Percentiles rank a stretch among this genome's conserved stretches.
Evolutionary conservation across 352 stramenopile species (phyloP).

Genomic region (Pythium apleroticum): DNA sequence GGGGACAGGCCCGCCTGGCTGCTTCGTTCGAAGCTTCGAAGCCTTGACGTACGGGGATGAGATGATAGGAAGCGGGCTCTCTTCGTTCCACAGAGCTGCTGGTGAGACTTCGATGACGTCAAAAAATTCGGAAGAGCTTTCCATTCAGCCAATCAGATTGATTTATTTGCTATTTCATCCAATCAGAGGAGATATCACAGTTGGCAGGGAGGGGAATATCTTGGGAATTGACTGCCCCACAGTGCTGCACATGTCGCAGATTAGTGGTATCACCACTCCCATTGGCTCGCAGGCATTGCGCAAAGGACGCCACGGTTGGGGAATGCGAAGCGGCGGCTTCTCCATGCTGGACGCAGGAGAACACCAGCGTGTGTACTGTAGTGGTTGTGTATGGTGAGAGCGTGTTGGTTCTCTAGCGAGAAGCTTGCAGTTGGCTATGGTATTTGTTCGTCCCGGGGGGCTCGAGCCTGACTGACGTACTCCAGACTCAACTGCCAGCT

Average conservation of each 20-base stretch:
- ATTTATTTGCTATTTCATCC: neutral
- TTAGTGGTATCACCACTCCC: neutral
- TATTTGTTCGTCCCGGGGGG: neutral
- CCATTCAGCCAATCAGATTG: conserved; percentile 20
- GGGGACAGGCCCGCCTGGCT: neutral
- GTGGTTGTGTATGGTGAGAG: too few species aligned
- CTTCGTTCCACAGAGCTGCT: neutral
- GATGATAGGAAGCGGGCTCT: neutral
- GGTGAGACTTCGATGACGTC: conserved; percentile 8
- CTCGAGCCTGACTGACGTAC: neutral
- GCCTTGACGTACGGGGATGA: too few species aligned
- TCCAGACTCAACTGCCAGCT: neutral
- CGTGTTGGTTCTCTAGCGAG: neutral
- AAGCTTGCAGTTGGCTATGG: neutral
- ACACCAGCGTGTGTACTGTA: neutral
- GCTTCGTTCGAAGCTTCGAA: neutral
- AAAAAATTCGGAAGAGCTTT: conserved; percentile 11
- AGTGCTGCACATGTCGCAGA: conserved; percentile 23
- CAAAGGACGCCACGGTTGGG: neutral
- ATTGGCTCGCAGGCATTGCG: neutral
- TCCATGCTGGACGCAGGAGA: neutral
- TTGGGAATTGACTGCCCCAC: neutral
- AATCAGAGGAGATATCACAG: conserved; percentile 5
- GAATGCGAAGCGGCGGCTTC: neutral
- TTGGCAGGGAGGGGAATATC: neutral